Percentiles rank a stretch among this genome's conserved stretches.
Conservation (phyloP, 1,284 basidiomycete genomes). For the Melampsora larici-populina region DNA sequence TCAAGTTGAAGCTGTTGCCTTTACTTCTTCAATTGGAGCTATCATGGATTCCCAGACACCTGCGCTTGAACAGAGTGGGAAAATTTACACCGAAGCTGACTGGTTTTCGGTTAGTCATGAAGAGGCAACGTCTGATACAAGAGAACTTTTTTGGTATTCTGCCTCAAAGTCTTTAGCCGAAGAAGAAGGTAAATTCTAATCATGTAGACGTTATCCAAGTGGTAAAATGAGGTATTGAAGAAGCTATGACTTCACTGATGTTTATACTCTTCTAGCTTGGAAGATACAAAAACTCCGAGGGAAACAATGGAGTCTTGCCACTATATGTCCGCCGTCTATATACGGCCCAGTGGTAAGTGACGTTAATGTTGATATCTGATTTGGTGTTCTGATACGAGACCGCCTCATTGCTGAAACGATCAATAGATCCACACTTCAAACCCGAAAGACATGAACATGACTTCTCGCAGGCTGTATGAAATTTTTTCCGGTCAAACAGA, state of each 20-base stretch:
- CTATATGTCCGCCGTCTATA: constrained; percentile 62
- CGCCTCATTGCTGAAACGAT: not conserved
- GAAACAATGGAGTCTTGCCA: constrained; percentile 60
- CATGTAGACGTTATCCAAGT: too few relatives aligned
- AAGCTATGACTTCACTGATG: too few relatives aligned
- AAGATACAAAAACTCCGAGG: constrained; percentile 60
- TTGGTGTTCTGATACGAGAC: not conserved
- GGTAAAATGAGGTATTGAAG: too few relatives aligned
- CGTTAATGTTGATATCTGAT: not conserved
- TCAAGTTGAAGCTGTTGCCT: constrained; percentile 59
- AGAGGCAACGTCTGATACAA: constrained; percentile 46
- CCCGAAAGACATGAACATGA: constrained; percentile 14
- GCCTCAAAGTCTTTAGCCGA: constrained; percentile 53
- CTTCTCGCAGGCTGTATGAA: constrained; percentile 16
- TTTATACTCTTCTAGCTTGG: constrained; percentile 15
- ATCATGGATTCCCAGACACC: constrained; percentile 54
- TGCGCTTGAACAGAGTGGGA: constrained; percentile 44
- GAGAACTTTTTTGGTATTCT: constrained; percentile 1
- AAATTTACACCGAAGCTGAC: constrained; percentile 56
- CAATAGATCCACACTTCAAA: constrained; percentile 6
- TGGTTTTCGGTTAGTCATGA: constrained; percentile 66
- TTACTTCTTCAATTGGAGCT: constrained; percentile 64
- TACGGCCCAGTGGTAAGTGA: constrained; percentile 44
- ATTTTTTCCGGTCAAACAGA: not conserved
- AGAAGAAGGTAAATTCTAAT: constrained; percentile 57